Conservation (phyloP, 139 green algal species). For the Chlamydomonas schloesseri region DNA sequence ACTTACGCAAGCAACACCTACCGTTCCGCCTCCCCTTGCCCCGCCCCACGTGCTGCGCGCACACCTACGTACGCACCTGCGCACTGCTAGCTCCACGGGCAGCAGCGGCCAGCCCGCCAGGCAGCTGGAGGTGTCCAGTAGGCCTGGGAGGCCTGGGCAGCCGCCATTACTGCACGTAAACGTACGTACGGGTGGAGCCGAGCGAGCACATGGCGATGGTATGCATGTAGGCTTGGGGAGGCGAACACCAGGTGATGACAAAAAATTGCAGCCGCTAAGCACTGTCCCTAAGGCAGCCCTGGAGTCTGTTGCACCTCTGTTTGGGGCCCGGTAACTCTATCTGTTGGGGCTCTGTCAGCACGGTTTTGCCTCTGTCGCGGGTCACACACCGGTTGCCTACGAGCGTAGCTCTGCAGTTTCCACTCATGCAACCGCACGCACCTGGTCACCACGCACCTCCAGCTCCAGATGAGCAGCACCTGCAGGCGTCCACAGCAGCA, state of each 20-base stretch:
- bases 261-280: background rate
- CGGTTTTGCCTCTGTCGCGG: too few relatives aligned
- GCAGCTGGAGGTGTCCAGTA: conserved; percentile 42
- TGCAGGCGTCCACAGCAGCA: background rate
- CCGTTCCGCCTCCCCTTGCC: too few relatives aligned
- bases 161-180: conserved; percentile 21
- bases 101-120: conserved; percentile 53
- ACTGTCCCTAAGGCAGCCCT: too few relatives aligned
- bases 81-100: conserved; percentile 9
- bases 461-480: conserved; percentile 30
- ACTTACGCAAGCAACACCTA: too few relatives aligned
- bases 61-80: background rate
- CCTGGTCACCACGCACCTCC: background rate
- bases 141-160: background rate
- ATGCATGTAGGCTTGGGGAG: too few relatives aligned
- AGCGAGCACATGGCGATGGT: background rate
- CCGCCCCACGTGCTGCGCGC: too few relatives aligned
- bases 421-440: background rate
- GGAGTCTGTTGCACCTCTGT: too few relatives aligned
- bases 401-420: too few relatives aligned
- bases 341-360: too few relatives aligned
- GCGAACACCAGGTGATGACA: background rate
- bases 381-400: too few relatives aligned
- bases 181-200: background rate
- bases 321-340: too few relatives aligned